A percentile compares a stretch with the other conserved stretches of the same genome.
Evolutionary conservation across 768 basidiomycete species (phyloP).

Genomic region (Mycena latifolia): DNA sequence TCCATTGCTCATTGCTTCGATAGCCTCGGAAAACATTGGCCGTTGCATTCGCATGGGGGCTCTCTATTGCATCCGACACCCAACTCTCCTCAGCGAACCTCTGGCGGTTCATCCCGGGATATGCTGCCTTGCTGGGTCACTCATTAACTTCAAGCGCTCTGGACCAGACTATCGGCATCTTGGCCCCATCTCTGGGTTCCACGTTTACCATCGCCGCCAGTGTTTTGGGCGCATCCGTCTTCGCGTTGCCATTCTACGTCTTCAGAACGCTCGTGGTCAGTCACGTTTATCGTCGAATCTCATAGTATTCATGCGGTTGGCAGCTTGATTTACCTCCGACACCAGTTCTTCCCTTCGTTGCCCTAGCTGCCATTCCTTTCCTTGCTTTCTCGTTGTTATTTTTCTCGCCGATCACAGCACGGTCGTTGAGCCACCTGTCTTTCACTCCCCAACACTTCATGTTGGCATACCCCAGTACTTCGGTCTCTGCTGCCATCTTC

Average conservation of each 20-base stretch:
- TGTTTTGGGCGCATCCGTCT: constrained; percentile 71
- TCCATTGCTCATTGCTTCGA: constrained; percentile 19
- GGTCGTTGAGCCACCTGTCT: constrained; percentile 59
- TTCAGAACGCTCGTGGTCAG: constrained; percentile 72
- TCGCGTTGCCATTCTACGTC: constrained; percentile 74
- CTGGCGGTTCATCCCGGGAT: constrained; percentile 68
- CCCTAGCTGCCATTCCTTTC: constrained; percentile 71
- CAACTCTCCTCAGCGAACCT: constrained; percentile 53
- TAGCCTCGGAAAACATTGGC: constrained; percentile 66
- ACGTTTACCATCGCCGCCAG: constrained; percentile 68
- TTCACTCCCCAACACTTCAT: constrained; percentile 69
- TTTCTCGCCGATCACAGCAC: constrained; percentile 63
- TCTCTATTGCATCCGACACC: constrained; percentile 73
- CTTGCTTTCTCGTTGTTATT: constrained; percentile 75
- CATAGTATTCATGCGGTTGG: constrained; percentile 21
- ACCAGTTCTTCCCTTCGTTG: constrained; percentile 66
- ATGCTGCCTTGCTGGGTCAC: constrained; percentile 73
- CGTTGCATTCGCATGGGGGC: constrained; percentile 59
- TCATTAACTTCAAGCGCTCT: constrained; percentile 70
- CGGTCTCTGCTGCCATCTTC: constrained; percentile 62
- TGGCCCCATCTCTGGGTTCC: constrained; percentile 70
- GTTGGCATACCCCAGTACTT: constrained; percentile 68
- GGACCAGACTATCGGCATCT: constrained; percentile 70
- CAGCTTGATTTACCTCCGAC: constrained; percentile 65
- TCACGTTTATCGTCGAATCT: constrained; percentile 11